Evolutionary conservation across 2,329 filamentous ascomycete species (phyloP), one percentile per base, ranked within the genome.

Genomic region (Didymella pinodella): DNA sequence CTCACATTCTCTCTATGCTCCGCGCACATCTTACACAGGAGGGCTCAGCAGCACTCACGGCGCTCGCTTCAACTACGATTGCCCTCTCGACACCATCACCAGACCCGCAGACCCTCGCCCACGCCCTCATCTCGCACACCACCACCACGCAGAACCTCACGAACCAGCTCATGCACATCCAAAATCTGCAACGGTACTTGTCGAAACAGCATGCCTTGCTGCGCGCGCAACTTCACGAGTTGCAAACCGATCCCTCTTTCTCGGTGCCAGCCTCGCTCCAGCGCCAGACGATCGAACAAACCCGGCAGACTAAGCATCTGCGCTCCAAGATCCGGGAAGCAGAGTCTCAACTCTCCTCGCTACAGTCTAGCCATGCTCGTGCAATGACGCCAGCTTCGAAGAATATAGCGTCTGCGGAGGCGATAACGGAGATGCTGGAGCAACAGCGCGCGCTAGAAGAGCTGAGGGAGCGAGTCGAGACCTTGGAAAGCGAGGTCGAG

Each of bases 231-330:
- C 69, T 79, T 32, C 54, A 61, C 14, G 55, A 68, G n/a, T 60
- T 79, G 2, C 66, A 70, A 50, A 64, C 60, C 10, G 66, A 73
- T 12, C 73, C 75, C 6, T 69, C 70, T 0, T 80, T 81, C 64
- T 58, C 72, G n/a, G 65, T 85, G 16, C 83, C 85, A 0, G 77
- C 86, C 0, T 70, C 85, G 0, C 78, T 93, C 3, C 85, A 86
- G 11, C 86, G 87, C 64, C 84, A 89, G 64, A 94, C 92, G n/a
- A 82, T 88, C 4, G 89, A 95, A 49, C 86, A 90, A 77, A 87
- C 88, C 64, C 87, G 90, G 54, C 87, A 84, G 55, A 85, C 89
- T 48, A 92, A 92, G 72, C 78, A 85, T n/a, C 80, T 91, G 36
- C 79, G 83, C 14, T 79, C 86, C 2, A 89, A 89, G 66, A 80